Evolutionary conservation across 2,329 filamentous ascomycete species (phyloP), one percentile per base, ranked within the genome.

Genomic region (Rhynchosporium secalis): DNA sequence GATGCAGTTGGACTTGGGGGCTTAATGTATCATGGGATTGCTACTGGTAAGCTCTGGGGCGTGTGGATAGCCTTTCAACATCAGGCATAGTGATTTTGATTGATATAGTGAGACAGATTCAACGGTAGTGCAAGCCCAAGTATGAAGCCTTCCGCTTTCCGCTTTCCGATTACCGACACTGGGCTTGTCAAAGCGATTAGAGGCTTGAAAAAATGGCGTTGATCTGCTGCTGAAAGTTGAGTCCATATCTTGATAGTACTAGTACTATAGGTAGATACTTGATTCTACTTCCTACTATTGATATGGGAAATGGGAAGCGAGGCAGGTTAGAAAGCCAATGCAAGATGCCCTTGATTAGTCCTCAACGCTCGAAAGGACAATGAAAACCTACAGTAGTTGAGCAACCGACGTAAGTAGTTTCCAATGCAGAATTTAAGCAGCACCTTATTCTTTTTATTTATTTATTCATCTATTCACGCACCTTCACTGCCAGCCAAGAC

Each of bases 71-170:
- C 49, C 31, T 52, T 40, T 38, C 31, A 33, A 52, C 49, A 38
- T n/a, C 49, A 31, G 49, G 31, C 49, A 52, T 52, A 52, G 49
- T 38, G 49, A 33, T 52, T 52, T 52, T 52, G 49, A 52, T 52
- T 52, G 49, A 38, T 10, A n/a, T 38, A 33, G 49, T 52, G 33
- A 52, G 49, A 38, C 49, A 52, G 49, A n/a, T 12, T 52, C 36
- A 20, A 38, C 20, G 20, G 1, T 20, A 20, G 20, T 52, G 49
- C 49, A 52, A 38, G 49, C 38, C 31, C 36, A 38, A 33, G 33
- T n/a, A 38, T 26, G 49, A 52, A 52, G 49, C 49, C n/a, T 15
- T 33, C 49, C 49, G 49, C 33, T 52, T 20, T 52, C 49, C 49
- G 49, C 20, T 20, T 20, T 20, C 20, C 20, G 20, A 52, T 15